phyloP scores from a whole-genome alignment of 2,329 filamentous ascomycete genomes.

The Lachnellula subtilissima region DNA sequence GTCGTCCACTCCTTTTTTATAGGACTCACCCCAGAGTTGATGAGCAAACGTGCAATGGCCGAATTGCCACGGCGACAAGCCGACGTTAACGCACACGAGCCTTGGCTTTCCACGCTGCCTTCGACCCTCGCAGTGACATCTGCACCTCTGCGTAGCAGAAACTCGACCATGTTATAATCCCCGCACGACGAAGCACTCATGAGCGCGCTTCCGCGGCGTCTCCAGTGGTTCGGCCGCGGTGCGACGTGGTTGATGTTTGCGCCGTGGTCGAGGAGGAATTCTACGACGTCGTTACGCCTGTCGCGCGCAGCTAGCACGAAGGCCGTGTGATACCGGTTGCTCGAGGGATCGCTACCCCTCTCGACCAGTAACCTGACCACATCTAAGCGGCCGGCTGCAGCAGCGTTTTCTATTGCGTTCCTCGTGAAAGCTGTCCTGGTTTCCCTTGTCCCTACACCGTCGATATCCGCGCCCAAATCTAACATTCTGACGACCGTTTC shows the following conservation, averaged over 20 bases:
- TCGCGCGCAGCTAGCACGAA: background rate
- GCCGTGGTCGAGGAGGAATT: background rate
- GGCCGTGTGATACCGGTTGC: background rate
- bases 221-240: background rate
- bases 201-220: background rate
- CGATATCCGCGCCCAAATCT: background rate
- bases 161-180: background rate
- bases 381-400: background rate
- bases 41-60: background rate
- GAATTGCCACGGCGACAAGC: background rate
- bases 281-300: background rate
- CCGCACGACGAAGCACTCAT: background rate
- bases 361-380: background rate
- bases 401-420: background rate
- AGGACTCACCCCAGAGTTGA: background rate
- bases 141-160: background rate
- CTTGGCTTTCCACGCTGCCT: background rate
- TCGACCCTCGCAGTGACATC: background rate
- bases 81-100: background rate
- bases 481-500: background rate
- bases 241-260: background rate
- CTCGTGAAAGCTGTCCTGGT: background rate
- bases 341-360: background rate
- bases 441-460: background rate
- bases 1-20: background rate